These are phyloP conservation scores for Paraglomus brasilianum DNA, from an alignment of 192 early-diverging fungal species.

Conservation along the genomic window DNA sequence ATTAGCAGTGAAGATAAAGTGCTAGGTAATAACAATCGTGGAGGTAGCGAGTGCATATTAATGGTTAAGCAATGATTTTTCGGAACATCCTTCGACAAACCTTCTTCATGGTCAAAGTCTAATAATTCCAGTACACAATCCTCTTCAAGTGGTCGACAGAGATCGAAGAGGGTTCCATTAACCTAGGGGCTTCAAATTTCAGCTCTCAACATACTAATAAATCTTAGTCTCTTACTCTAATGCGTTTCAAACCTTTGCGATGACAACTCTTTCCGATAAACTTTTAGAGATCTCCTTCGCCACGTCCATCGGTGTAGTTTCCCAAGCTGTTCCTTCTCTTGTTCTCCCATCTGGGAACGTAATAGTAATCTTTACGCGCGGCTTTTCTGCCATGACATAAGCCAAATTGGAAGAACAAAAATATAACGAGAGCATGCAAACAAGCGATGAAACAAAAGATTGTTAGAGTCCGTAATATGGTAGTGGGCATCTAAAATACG, in stretches of 20 bases:
- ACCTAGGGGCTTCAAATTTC: slow-evolving; percentile 51
- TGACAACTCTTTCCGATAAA: slow-evolving; percentile 84
- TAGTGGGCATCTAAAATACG: slow-evolving; percentile 2
- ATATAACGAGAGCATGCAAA: slow-evolving; percentile 2
- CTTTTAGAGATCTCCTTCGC: slow-evolving; percentile 87
- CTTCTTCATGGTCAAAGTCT: slow-evolving; percentile 93
- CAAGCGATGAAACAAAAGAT: background rate
- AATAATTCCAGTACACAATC: slow-evolving; percentile 83
- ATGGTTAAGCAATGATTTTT: too few species aligned
- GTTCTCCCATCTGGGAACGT: slow-evolving; percentile 85
- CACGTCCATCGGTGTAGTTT: slow-evolving; percentile 93
- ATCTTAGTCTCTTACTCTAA: too few species aligned
- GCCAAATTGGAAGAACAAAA: background rate
- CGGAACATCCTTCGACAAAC: too few species aligned
- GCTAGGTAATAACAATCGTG: background rate
- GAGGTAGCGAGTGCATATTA: background rate
- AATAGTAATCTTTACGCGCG: slow-evolving; percentile 74
- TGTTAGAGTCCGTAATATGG: background rate
- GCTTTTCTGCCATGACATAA: slow-evolving; percentile 54
- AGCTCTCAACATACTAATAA: too few species aligned
- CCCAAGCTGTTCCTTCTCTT: slow-evolving; percentile 84
- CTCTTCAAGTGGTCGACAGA: slow-evolving; percentile 80
- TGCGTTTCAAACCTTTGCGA: slow-evolving; percentile 76
- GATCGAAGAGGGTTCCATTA: slow-evolving; percentile 86
- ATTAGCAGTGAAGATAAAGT: background rate